Conservation (phyloP, 2,329 filamentous ascomycete species). For the Alternaria arborescens region DNA sequence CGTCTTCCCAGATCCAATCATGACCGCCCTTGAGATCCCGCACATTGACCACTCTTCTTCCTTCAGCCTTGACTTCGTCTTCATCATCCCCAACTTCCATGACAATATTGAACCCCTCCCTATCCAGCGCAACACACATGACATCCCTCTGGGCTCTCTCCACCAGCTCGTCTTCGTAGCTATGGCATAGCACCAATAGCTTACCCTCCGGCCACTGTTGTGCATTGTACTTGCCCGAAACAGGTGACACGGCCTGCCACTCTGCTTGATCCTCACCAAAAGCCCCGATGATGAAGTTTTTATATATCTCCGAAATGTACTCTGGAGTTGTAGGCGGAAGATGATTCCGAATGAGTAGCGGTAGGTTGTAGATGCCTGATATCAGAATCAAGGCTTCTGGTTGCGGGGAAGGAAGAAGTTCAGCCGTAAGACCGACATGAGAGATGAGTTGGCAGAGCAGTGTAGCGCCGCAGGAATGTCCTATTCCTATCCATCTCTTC, state of each 20-base stretch:
- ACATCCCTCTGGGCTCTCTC: constrained; percentile 65
- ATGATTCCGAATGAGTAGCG: constrained; percentile 60
- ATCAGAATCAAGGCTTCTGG: constrained; percentile 65
- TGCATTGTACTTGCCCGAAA: constrained; percentile 53
- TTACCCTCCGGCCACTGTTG: constrained; percentile 52
- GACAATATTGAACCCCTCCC: constrained; percentile 51
- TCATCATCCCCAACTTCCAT: constrained; percentile 41
- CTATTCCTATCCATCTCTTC: constrained; percentile 63
- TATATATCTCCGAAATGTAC: constrained; percentile 60
- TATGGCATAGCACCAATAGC: constrained; percentile 56
- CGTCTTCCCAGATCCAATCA: constrained; percentile 70
- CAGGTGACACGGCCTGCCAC: constrained; percentile 60
- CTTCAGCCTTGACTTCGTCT: constrained; percentile 33
- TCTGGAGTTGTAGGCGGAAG: constrained; percentile 38
- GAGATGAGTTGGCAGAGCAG: constrained; percentile 66
- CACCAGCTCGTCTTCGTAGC: constrained; percentile 59
- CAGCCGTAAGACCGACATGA: constrained; percentile 18
- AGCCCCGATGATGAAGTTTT: constrained; percentile 65
- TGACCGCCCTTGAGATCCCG: constrained; percentile 66
- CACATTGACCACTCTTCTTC: constrained; percentile 47
- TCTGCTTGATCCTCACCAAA: constrained; percentile 61
- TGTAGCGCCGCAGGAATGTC: constrained; percentile 71
- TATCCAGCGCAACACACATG: constrained; percentile 62
- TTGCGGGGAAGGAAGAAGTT: not conserved
- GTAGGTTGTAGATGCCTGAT: constrained; percentile 73